Percentiles rank a stretch among this genome's conserved stretches.
phyloP scores from a whole-genome alignment of 169 alveolate genomes.

The Cryptosporidium sp. region DNA sequence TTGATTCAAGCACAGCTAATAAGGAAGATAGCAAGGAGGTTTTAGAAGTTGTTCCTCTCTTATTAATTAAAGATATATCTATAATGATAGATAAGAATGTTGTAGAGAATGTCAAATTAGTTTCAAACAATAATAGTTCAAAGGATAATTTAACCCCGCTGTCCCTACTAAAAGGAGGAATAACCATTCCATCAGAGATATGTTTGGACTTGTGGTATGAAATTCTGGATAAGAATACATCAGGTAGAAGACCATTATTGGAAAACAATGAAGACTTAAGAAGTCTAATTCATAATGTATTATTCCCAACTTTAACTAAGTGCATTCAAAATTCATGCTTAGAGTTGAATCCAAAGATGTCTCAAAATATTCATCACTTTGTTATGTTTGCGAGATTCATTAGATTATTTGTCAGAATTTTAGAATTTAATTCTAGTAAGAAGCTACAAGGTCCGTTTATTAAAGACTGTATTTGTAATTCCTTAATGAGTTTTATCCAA shows the following conservation, averaged over 20 bases:
- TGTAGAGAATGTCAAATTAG: slow-evolving; percentile 27
- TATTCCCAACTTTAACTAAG: slow-evolving; percentile 52
- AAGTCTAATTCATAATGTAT: slow-evolving; percentile 29
- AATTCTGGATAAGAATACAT: slow-evolving; percentile 26
- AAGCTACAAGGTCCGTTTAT: slow-evolving; percentile 45
- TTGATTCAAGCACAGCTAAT: not conserved
- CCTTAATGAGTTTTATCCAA: slow-evolving; percentile 5
- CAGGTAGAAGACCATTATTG: slow-evolving; percentile 1
- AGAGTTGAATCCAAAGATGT: slow-evolving; percentile 29
- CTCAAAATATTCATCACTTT: slow-evolving; percentile 49
- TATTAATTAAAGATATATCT: slow-evolving; percentile 49
- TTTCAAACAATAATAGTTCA: slow-evolving; percentile 5
- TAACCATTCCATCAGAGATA: slow-evolving; percentile 52
- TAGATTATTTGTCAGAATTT: slow-evolving; percentile 15
- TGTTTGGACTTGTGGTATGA: slow-evolving; percentile 66
- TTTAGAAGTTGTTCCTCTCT: slow-evolving; percentile 13
- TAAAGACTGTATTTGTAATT: slow-evolving; percentile 35
- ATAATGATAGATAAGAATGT: slow-evolving; percentile 47
- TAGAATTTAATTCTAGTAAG: slow-evolving; percentile 24
- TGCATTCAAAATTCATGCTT: slow-evolving; percentile 39
- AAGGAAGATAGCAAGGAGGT: not conserved
- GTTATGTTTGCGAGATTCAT: slow-evolving; percentile 68
- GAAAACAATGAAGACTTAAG: slow-evolving; percentile 33
- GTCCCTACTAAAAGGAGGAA: slow-evolving; percentile 58
- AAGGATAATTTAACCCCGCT: slow-evolving; percentile 53